Conservation (phyloP, 2,329 filamentous ascomycete species). For the Gyromitra esculenta region DNA sequence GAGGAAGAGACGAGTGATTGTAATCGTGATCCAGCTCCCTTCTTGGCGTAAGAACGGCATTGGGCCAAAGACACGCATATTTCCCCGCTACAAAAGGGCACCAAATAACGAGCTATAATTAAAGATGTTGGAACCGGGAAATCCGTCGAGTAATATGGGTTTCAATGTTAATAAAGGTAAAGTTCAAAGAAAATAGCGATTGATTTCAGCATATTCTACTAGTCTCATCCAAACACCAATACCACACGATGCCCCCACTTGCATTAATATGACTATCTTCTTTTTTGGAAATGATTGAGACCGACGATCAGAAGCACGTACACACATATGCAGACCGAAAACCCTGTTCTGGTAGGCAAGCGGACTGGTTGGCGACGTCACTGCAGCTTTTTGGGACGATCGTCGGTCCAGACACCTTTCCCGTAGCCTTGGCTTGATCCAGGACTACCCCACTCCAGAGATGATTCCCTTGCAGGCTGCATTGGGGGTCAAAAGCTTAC, state of each 20-base stretch:
- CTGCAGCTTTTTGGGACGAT: constrained; percentile 35
- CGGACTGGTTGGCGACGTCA: constrained; percentile 42
- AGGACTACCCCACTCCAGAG: constrained; percentile 17
- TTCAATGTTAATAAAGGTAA: not conserved
- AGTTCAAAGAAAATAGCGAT: not conserved
- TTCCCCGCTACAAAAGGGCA: not conserved
- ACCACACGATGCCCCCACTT: constrained; percentile 12
- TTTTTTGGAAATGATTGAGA: constrained; percentile 30
- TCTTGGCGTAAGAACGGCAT: constrained; percentile 12
- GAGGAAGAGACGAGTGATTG: not conserved
- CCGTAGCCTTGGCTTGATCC: constrained; percentile 39
- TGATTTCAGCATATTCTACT: not conserved
- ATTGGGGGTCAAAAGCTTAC: constrained; percentile 24
- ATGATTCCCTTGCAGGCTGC: constrained; percentile 17
- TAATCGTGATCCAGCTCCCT: not conserved
- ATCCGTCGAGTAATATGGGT: not conserved
- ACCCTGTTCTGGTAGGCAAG: constrained; percentile 35
- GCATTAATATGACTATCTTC: constrained; percentile 15
- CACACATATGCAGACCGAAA: constrained; percentile 37
- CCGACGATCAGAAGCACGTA: constrained; percentile 42
- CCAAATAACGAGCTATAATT: not conserved
- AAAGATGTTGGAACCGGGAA: not conserved
- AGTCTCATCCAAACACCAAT: constrained; percentile 3
- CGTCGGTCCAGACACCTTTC: constrained; percentile 40
- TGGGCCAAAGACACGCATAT: constrained; percentile 10